Percentiles rank a stretch among this genome's conserved stretches.
Evolutionary conservation across 2,329 filamentous ascomycete genomes (phyloP).

Genomic region (Canariomyces notabilis): DNA sequence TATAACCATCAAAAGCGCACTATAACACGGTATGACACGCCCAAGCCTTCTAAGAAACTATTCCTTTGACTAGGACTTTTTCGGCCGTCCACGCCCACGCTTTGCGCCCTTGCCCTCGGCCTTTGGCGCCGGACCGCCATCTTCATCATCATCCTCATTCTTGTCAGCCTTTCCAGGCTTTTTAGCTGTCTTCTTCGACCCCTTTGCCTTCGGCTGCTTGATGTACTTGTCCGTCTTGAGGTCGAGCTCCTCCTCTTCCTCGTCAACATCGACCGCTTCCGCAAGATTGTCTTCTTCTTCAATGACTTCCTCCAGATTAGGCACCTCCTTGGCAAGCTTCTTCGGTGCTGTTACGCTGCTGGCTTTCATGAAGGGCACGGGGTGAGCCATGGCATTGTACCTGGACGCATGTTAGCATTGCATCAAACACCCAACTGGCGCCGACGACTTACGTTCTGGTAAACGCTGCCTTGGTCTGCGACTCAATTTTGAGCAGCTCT

Average conservation of each 20-base stretch:
- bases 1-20: not conserved
- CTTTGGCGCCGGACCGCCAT: constrained; percentile 36
- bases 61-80: constrained; percentile 34
- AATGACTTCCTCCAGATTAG: constrained; percentile 92
- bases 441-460: constrained; percentile 67
- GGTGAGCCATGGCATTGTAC: constrained; percentile 82
- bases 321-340: constrained; percentile 67
- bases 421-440: constrained; percentile 5
- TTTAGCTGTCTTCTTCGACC: constrained; percentile 51
- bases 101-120: constrained; percentile 37
- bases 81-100: constrained; percentile 41
- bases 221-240: constrained; percentile 95
- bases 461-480: constrained; percentile 82
- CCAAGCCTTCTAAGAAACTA: constrained; percentile 8
- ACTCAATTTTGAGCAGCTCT: constrained; percentile 69
- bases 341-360: constrained; percentile 69
- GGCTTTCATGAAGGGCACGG: constrained; percentile 94
- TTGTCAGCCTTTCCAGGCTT: constrained; percentile 40
- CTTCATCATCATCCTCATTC: constrained; percentile 48
- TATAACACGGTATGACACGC: not conserved
- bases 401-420: constrained; percentile 38
- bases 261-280: constrained; percentile 56
- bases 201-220: constrained; percentile 76
- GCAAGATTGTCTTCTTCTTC: constrained; percentile 76
- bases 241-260: constrained; percentile 74